Conservation (phyloP, 2,329 filamentous ascomycete genomes). For the Venturia asperata region DNA sequence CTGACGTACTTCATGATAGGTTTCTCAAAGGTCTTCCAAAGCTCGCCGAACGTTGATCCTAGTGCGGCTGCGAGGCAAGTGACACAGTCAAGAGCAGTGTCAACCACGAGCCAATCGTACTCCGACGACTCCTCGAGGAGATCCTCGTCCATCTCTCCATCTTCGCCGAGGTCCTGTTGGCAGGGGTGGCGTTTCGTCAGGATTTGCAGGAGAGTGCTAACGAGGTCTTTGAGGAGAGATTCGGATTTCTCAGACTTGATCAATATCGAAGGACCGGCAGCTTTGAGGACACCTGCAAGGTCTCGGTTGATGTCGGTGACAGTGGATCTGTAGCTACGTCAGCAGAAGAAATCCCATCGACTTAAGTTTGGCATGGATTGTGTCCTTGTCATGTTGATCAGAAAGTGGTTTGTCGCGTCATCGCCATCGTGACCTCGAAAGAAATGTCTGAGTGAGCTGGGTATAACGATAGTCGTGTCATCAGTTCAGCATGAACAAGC, state of each 20-base stretch:
- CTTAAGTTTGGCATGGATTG: background rate
- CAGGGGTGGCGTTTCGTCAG: constrained; percentile 87
- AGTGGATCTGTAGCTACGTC: constrained; percentile 54
- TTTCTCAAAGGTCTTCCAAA: constrained; percentile 96
- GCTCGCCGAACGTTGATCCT: constrained; percentile 70
- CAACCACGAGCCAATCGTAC: constrained; percentile 95
- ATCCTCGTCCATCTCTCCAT: constrained; percentile 63
- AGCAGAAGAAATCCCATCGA: background rate
- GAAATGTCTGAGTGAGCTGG: constrained; percentile 98
- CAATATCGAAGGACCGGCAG: constrained; percentile 80
- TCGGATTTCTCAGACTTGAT: constrained; percentile 52
- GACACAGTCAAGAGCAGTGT: constrained; percentile 87
- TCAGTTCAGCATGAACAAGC: constrained; percentile 50
- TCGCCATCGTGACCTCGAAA: constrained; percentile 74
- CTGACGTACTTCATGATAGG: constrained; percentile 80
- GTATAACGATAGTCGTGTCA: constrained; percentile 86
- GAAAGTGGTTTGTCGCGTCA: constrained; percentile 66
- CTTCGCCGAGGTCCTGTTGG: constrained; percentile 82
- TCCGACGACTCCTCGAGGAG: constrained; percentile 70
- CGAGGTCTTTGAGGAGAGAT: constrained; percentile 62
- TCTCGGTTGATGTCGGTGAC: constrained; percentile 95
- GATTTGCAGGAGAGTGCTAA: constrained; percentile 67
- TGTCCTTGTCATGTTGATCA: constrained; percentile 32
- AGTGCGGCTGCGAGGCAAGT: constrained; percentile 77
- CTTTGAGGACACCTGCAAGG: constrained; percentile 80